Evolutionary conservation across 2,329 filamentous ascomycete species (phyloP).

Genomic region (Hyphodiscus sp.): DNA sequence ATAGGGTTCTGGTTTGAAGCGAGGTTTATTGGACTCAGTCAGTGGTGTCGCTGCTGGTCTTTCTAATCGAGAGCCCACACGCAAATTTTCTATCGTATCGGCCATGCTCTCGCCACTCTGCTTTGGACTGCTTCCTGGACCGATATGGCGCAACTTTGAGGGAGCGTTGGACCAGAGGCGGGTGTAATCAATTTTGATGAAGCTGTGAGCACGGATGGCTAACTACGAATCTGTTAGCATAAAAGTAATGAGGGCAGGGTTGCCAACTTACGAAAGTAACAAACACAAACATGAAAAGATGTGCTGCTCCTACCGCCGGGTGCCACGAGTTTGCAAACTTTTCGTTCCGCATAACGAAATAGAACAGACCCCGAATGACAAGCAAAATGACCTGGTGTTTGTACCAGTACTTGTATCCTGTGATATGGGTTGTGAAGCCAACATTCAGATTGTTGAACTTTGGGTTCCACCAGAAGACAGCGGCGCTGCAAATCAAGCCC

Average conservation of each 20-base stretch:
- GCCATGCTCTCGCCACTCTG: conserved; percentile 32
- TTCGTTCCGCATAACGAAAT: conserved; percentile 18
- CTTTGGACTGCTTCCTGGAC: conserved; percentile 13
- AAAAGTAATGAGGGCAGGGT: neutral
- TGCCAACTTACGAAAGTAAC: conserved; percentile 44
- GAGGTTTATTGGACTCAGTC: neutral
- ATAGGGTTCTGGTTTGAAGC: neutral
- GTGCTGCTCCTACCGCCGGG: conserved; percentile 32
- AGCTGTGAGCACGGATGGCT: conserved; percentile 11
- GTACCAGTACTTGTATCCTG: conserved; percentile 60
- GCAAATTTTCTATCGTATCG: conserved; percentile 10
- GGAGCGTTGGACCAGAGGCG: conserved; percentile 41
- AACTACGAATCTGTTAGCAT: conserved; percentile 17
- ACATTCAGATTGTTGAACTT: conserved; percentile 52
- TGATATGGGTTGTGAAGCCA: conserved; percentile 54
- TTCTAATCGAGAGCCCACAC: neutral
- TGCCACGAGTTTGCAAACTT: conserved; percentile 16
- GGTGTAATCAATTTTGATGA: conserved; percentile 32
- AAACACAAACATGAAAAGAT: conserved; percentile 47
- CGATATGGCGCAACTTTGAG: conserved; percentile 17
- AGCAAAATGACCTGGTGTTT: conserved; percentile 56
- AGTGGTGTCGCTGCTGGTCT: neutral
- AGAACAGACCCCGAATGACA: conserved; percentile 45
- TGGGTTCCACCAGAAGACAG: conserved; percentile 63
- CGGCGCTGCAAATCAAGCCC: conserved; percentile 42